phyloP scores from a whole-genome alignment of 2,329 filamentous ascomycete genomes.

The Aureobasidium sp. region DNA sequence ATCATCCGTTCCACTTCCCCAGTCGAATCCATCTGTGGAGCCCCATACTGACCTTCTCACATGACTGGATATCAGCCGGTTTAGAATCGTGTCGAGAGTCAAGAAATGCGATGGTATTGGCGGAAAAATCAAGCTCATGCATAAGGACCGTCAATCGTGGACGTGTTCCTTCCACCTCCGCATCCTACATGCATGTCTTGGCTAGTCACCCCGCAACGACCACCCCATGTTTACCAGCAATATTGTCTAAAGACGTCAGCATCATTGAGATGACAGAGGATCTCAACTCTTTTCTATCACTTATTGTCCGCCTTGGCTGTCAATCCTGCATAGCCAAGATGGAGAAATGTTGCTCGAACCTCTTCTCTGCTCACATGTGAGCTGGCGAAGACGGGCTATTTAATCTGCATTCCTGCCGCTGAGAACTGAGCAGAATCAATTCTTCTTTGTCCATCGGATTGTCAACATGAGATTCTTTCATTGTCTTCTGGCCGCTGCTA shows the following conservation, averaged over 20 bases:
- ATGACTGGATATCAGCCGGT: not conserved
- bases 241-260: not conserved
- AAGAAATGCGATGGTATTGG: not conserved
- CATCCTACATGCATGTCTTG: conserved; percentile 6
- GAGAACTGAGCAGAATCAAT: too few relatives aligned
- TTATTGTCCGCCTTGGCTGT: conserved; percentile 3
- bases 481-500: not conserved
- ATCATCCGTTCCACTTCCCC: not conserved
- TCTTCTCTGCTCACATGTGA: not conserved
- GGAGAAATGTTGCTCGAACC: not conserved
- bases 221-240: not conserved
- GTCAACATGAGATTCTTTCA: not conserved
- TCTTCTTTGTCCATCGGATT: not conserved
- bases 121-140: conserved; percentile 5
- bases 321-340: conserved; percentile 13
- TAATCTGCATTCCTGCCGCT: not conserved
- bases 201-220: conserved; percentile 4
- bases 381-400: not conserved
- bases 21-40: not conserved
- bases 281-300: not conserved
- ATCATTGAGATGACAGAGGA: not conserved
- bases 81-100: not conserved
- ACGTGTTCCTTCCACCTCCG: not conserved
- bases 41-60: not conserved
- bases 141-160: not conserved